Percentiles rank a stretch among this genome's conserved stretches.
phyloP scores from a whole-genome alignment of 1,284 basidiomycete species.

The Ustilago nuda region DNA sequence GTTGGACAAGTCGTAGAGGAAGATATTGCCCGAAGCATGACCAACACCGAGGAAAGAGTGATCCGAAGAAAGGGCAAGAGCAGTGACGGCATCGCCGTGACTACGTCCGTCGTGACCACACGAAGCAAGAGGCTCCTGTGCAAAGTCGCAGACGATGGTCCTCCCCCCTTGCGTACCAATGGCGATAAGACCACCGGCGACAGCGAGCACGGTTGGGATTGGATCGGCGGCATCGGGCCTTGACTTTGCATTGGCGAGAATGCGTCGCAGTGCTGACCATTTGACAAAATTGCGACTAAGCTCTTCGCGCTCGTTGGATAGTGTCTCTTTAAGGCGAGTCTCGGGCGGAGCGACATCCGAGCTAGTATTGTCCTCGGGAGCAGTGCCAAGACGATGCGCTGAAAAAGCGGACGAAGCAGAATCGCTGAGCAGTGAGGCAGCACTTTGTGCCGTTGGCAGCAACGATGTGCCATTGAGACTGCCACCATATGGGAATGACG shows the following conservation, averaged over 20 bases:
- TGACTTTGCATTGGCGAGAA: conserved; percentile 74
- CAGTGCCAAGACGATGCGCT: conserved; percentile 14
- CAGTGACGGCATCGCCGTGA: conserved; percentile 78
- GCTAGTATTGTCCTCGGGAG: background rate
- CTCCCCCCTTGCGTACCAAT: conserved; percentile 85
- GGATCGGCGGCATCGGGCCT: conserved; percentile 72
- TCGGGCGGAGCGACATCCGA: background rate
- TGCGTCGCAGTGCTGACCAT: conserved; percentile 80
- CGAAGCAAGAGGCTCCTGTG: conserved; percentile 74
- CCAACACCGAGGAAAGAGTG: conserved; percentile 92
- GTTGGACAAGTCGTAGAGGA: conserved; percentile 83
- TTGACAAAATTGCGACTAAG: conserved; percentile 77
- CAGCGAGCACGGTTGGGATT: conserved; percentile 81
- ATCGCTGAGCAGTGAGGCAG: conserved; percentile 33
- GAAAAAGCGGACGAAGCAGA: conserved; percentile 25
- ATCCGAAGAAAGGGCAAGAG: conserved; percentile 90
- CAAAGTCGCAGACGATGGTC: conserved; percentile 86
- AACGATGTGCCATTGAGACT: conserved; percentile 16
- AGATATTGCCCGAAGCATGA: conserved; percentile 85
- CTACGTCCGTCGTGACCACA: conserved; percentile 44
- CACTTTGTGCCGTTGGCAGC: conserved; percentile 29
- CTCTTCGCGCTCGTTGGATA: conserved; percentile 53
- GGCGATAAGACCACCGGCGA: conserved; percentile 88
- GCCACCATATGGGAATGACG: conserved; percentile 38
- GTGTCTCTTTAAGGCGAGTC: conserved; percentile 32